A percentile compares a stretch with the other conserved stretches of the same genome.
Evolutionary conservation across 345 rosid genomes (phyloP).

Genomic region (Geranium rotundifolium): DNA sequence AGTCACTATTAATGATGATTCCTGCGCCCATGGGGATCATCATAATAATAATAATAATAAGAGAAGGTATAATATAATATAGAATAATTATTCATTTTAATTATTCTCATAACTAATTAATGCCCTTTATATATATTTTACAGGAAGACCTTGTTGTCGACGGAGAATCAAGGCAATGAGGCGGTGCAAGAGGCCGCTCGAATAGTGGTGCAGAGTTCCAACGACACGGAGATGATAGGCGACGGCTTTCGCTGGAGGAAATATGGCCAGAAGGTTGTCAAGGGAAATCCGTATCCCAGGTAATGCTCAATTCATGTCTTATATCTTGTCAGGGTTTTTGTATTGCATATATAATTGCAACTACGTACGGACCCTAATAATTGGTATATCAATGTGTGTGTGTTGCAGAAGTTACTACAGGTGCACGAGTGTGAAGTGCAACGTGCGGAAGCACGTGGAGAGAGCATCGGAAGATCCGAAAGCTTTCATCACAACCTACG

Average conservation of each 20-base stretch:
- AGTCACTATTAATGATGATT: slow-evolving; percentile 35
- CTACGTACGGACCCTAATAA: no score
- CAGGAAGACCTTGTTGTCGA: no score
- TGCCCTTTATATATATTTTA: no score
- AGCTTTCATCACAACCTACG: slow-evolving; percentile 86
- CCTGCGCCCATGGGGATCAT: slow-evolving; percentile 50
- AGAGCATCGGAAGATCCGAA: slow-evolving; percentile 80
- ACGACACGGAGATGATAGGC: slow-evolving; percentile 55
- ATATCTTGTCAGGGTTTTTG: no score
- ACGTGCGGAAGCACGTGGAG: slow-evolving; percentile 85
- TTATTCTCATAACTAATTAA: no score
- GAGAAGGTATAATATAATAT: slow-evolving; percentile 35
- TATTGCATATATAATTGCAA: no score
- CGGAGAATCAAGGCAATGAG: slow-evolving; percentile 41
- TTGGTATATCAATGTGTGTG: no score
- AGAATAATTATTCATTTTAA: no score
- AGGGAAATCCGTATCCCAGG: slow-evolving; percentile 96
- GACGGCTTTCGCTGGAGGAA: slow-evolving; percentile 99
- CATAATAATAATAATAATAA: no score
- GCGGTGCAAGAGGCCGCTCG: slow-evolving; percentile 25
- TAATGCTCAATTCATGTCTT: slow-evolving; percentile 3
- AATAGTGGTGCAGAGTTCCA: slow-evolving; percentile 28
- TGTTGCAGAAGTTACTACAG: slow-evolving; percentile 80
- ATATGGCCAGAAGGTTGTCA: slow-evolving; percentile 93
- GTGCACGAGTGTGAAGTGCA: slow-evolving; percentile 72